Evolutionary conservation across 805 yeast genomes (phyloP), one percentile per base, ranked within the genome.

Genomic region (Cyberlindnera nakhonratchasimensis): DNA sequence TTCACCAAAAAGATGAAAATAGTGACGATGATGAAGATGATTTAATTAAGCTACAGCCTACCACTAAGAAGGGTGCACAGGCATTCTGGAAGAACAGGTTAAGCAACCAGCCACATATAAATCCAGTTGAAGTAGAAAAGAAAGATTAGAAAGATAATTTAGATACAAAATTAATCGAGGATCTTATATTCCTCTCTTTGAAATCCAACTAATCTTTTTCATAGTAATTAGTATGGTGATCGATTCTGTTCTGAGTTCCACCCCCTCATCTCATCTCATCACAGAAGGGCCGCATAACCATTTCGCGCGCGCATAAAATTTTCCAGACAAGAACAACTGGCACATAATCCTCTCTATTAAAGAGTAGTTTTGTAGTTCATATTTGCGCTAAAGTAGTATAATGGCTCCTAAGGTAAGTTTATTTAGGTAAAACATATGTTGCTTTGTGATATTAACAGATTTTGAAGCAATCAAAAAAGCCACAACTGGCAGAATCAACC

Each of bases 31-130:
- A 50, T 11, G 51, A 45, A 6, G 56, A 53, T 3, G 58, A 53
- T 6, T 55, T 49, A 16, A 54, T 54, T 14, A 44, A 51, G 31
- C 39, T 58, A 12, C 61, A 58, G 22, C 61, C 62, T 18, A 54
- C 59, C 0, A 57, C 62, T 6, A 43, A 46, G 25, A 44, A 42
- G 11, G 62, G 59, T 3, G 56, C 46, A 4, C 46, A 40, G 32
- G 23, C 47, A 3, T 50, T 53, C 37, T 58, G 62, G 62, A 48
- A 54, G 11, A 39, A 50, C n/a, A 47, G 63, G 34, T 21, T 58
- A 17, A 37, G 34, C 18, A 37, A 40, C 37, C 35, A 29, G 29
- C 42, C 44, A 6, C 43, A 43, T 5, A 3, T 16, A 11, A 35
- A 31, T 17, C 6, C 26, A 12, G 26, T 8, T 2, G 39, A 32